Evolutionary conservation across 192 early-diverging fungal genomes (phyloP).

Genomic region (Piromyces sp.): DNA sequence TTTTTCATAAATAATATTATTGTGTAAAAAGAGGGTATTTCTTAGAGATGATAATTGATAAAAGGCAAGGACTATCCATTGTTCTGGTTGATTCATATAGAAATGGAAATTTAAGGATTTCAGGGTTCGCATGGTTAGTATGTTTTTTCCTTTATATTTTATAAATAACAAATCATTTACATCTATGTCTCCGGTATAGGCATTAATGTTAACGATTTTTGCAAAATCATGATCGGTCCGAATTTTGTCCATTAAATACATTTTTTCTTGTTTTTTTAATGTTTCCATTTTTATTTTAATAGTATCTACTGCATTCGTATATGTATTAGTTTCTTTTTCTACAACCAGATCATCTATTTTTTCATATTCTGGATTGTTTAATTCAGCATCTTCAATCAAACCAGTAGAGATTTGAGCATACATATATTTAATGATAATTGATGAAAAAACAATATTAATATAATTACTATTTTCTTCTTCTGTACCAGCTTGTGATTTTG

Average conservation of each 20-base stretch:
- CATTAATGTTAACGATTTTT: not conserved
- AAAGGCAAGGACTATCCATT: not conserved
- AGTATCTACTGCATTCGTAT: too few relatives aligned
- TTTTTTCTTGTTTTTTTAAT: too few relatives aligned
- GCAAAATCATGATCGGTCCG: too few relatives aligned
- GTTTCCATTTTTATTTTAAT: too few relatives aligned
- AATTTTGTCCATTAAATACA: too few relatives aligned
- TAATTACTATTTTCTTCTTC: not conserved
- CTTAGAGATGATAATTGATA: not conserved
- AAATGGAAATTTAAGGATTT: not conserved
- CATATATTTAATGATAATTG: not conserved
- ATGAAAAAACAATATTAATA: not conserved
- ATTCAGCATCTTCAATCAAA: not conserved
- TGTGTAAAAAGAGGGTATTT: not conserved
- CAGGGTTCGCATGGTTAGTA: not conserved
- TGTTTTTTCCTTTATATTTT: not conserved
- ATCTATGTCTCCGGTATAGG: not conserved
- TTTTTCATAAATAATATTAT: not conserved
- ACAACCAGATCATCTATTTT: too few relatives aligned
- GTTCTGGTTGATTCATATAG: not conserved
- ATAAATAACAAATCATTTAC: not conserved
- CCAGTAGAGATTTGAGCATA: not conserved
- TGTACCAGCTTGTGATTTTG: not conserved
- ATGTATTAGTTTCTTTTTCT: too few relatives aligned
- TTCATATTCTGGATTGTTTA: not conserved